These are phyloP conservation scores for Candida ponderosae DNA, from an alignment of 805 yeast species.

Conservation along the genomic window DNA sequence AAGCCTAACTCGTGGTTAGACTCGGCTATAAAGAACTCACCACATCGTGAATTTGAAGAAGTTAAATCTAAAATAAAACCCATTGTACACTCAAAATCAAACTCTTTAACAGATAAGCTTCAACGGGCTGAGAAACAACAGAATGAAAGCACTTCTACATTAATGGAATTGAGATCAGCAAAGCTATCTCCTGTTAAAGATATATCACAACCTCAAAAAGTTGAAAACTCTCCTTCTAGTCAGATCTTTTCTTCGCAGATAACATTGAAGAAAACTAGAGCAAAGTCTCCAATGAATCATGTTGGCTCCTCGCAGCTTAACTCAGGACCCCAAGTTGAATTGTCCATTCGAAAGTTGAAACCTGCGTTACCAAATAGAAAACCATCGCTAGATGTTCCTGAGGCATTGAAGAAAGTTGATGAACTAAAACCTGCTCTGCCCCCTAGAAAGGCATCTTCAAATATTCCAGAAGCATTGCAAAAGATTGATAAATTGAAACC, in stretches of 20 bases:
- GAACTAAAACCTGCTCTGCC: conserved; percentile 16
- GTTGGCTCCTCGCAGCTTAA: not conserved
- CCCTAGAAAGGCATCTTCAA: conserved; percentile 9
- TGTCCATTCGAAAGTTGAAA: conserved; percentile 1
- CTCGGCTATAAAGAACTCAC: conserved; percentile 1
- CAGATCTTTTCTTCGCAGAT: conserved; percentile 5
- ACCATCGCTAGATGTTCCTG: conserved; percentile 10
- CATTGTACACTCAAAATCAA: conserved; percentile 19
- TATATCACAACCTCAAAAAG: not conserved
- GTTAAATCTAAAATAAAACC: conserved; percentile 22
- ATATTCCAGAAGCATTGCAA: conserved; percentile 15
- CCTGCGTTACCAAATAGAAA: conserved; percentile 3
- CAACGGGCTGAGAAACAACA: conserved; percentile 8
- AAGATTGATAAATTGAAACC: conserved; percentile 13
- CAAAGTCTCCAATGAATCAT: conserved; percentile 4
- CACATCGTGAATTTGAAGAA: conserved; percentile 1
- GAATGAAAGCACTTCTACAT: conserved; percentile 1
- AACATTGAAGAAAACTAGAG: conserved; percentile 13
- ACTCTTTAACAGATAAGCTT: conserved; percentile 25
- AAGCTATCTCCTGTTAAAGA: conserved; percentile 8
- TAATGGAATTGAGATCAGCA: conserved; percentile 8
- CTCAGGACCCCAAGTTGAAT: not conserved
- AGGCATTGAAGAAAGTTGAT: conserved; percentile 12
- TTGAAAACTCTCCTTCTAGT: not conserved
- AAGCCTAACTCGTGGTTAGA: conserved; percentile 1